Base-by-base conservation (phyloP, 768 basidiomycete genomes). In the Mycena floridula region DNA sequence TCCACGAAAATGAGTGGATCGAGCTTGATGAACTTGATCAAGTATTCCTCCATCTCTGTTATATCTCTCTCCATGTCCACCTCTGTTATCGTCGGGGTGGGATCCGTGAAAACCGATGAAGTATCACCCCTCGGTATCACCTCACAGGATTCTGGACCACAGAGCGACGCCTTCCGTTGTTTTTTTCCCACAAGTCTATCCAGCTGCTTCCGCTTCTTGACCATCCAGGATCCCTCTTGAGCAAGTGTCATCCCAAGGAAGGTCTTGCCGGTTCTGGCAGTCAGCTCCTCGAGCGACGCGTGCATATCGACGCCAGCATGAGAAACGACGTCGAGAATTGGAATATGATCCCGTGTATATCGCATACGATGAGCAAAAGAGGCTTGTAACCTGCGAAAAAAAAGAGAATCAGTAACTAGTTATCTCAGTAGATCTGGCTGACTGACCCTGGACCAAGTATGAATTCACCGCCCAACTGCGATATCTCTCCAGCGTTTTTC, bases 391-490 rank as follows among this genome's bases (percentile, higher is more conserved):
- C 81, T 79, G 47, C 38, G 23, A 4, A 13, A 35, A 35, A 18
- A 15, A 15, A 39, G 32, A 15, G 40, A 44, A 47, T 16, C 20
- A 22, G 38, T 42, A 36, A 43, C 28, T 45, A 26, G 41, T 25
- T 5, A 20, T 52, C 25, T 46, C 46, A 5, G 3, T 16, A 16
- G 25, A 37, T 25, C 26, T 4, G 7, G 2, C 1, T 7, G 13
- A 48, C 72, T 50, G 49, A 80, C 77, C 77, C 79, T 7, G 79
- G 79, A 12, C 77, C 79, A 13, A 87, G 69, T 21, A 87, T 67
- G 52, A 87, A 86, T 61, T 88, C 85, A 27, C 85, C 85, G 22
- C 85, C 85, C 15, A 86, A 62, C 54, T 85, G 85, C 15, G 73
- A 59, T 44, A 73, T 58, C 47, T 82, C 73, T 0, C 82, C 82